Evolutionary conservation across 176 grass and related monocot genomes (phyloP).

Genomic region (Rhynchospora pubera): DNA sequence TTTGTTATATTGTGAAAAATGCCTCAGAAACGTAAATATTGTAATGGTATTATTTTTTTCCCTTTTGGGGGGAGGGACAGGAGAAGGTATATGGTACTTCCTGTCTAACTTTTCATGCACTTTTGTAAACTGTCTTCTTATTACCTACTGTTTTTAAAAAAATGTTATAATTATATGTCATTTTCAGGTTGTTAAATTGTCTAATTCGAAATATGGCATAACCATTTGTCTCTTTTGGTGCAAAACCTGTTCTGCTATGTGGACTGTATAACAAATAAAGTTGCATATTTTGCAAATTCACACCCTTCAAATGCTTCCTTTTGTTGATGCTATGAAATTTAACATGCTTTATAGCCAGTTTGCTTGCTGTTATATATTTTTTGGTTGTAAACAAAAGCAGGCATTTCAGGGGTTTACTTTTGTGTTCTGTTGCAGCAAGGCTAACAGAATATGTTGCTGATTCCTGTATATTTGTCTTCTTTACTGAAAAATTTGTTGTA

Average conservation of each 20-base stretch:
- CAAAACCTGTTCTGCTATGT: neutral
- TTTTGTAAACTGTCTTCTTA: neutral
- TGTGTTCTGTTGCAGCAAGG: neutral
- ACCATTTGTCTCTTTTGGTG: conserved; percentile 3
- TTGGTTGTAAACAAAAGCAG: neutral
- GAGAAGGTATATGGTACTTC: neutral
- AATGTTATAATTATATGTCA: neutral
- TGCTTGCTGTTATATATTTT: neutral
- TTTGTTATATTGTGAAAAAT: neutral
- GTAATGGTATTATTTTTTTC: too few species aligned
- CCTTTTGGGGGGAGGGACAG: neutral
- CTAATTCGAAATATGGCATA: conserved; percentile 1
- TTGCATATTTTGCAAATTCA: neutral
- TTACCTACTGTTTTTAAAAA: neutral
- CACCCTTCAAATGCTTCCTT: neutral
- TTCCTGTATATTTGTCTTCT: neutral
- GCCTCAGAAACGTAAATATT: neutral
- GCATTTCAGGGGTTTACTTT: neutral
- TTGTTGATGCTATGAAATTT: neutral
- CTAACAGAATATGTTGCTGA: neutral
- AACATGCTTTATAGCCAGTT: neutral
- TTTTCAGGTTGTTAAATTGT: conserved; percentile 23
- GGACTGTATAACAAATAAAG: neutral
- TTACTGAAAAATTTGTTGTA: neutral
- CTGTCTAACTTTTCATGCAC: neutral